Base-by-base conservation (phyloP, 2,329 filamentous ascomycete species). In the Albophoma yamanashiensis region DNA sequence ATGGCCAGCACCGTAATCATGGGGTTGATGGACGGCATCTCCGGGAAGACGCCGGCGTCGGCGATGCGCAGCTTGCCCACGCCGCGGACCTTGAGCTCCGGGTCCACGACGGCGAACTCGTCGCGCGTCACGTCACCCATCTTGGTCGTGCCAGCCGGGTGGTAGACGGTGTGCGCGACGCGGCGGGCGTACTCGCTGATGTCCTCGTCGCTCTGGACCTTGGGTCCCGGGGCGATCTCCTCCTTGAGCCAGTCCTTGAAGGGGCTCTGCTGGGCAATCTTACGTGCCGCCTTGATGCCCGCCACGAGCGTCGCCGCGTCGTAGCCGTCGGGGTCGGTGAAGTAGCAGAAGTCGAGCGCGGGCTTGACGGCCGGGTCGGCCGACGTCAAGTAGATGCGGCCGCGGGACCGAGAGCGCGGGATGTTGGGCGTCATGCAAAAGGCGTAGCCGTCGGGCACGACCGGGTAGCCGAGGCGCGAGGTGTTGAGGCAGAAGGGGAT, bases 401-500 rank as follows among this genome's bases (percentile, higher is more conserved):
- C 91, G 59, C 88, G 85, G 55, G 89, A 92, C 59, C 89, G 86
- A 36, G 91, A 88, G 31, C 91, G 89, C 40, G 89, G 90, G 68
- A 95, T 94, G 78, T 95, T 94, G 68, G 91, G 91, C 20, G 91
- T 94, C 88, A 94, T 94, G 83, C 91, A 94, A 79, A 95, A 95
- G 58, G 90, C 91, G 68, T 92, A 88, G 62, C 87, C 89, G 65
- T 92, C 85, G 62, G 82, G 67, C 62, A 81, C 70, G 61, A 74
- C 71, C 50, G 79, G 79, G 70, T 86, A 96, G 65, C 91, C 91
- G 14, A 96, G 82, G 47, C 89, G 86, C 59, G 82, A 78, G 1
- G 91, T 96, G 81, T 96, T 96, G 66, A 92, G 84, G 63, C 87
- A 89, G 76, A 96, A 96, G 59, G 91, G 91, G 66, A 96, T 95